Conservation (phyloP, 805 yeast genomes). For the Phaffomyces opuntiae region DNA sequence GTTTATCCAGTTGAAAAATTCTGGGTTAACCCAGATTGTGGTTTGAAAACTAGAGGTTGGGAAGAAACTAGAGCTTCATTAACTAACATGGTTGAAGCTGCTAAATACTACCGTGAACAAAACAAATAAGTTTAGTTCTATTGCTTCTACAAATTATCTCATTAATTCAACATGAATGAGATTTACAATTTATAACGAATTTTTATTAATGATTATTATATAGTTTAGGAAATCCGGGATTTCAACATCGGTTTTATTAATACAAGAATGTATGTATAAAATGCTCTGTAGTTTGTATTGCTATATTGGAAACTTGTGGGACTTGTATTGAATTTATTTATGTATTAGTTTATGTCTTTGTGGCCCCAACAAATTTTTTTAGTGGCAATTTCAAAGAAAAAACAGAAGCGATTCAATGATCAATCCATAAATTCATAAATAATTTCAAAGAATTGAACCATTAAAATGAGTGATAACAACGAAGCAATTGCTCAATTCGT, state of each 20-base stretch:
- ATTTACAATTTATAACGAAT: conserved; percentile 1
- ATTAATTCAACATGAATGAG: conserved; percentile 10
- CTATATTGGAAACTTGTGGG: not conserved
- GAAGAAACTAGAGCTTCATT: conserved; percentile 91
- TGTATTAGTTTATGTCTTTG: not conserved
- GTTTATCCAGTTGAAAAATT: conserved; percentile 96
- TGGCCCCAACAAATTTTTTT: not conserved
- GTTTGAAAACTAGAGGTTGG: conserved; percentile 99
- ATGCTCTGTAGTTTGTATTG: not conserved
- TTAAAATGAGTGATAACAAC: conserved; percentile 6
- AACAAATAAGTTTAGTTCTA: conserved; percentile 14
- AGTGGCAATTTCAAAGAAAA: conserved; percentile 3
- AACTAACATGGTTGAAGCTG: conserved; percentile 98
- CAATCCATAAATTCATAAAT: not conserved
- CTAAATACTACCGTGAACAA: conserved; percentile 80
- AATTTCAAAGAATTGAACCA: not conserved
- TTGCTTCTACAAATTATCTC: not conserved
- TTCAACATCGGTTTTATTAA: conserved; percentile 11
- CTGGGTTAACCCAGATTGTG: conserved; percentile 99
- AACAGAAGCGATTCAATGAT: not conserved
- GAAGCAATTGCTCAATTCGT: conserved; percentile 10
- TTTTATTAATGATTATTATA: conserved; percentile 9
- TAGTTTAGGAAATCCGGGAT: conserved; percentile 11
- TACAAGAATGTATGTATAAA: conserved; percentile 4
- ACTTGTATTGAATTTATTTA: not conserved